Evolutionary conservation across 2,329 filamentous ascomycete species (phyloP), one percentile per base, ranked within the genome.

Genomic region (Fusarium staphyleae): DNA sequence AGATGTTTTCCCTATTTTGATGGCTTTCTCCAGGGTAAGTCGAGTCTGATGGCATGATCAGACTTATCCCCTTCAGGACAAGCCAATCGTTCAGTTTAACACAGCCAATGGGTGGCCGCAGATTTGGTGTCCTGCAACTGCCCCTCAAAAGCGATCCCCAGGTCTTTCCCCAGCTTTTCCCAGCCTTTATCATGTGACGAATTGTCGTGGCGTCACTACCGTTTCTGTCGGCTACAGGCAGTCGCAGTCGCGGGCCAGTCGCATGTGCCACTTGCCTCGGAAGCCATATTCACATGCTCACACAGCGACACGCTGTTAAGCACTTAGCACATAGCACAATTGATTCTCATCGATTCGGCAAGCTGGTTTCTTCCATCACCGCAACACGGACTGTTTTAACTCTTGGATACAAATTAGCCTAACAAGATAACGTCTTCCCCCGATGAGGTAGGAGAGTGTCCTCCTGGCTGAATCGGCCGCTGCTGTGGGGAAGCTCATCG

Each of bases 221-320:
- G 40, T 60, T 62, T 64, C 59, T 56, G 60, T 64, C 64, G 57
- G 55, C 49, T 60, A 52, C 55, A 63, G 57, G 49, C 53, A 41
- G 52, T 43, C 16, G 35, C 37, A 34, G 42, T 37, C 19, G 28
- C 22, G 42, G 29, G 30, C 22, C 45, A 46, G 48, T 63, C 57
- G 48, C 64, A 62, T 66, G 64, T 67, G 64, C 60, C 46, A 55
- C 52, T 62, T 66, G 62, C 66, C 66, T 68, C 66, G 66, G 66
- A 65, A 66, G 57, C 52, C 44, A 49, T 58, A 52, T 68, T 68
- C 66, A 68, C 66, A 68, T 68, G 66, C 62, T 58, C 65, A 65
- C 54, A 55, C 48, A 47, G 15, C 33, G 51, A 65, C 46, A 32
- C 42, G 19, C 19, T 6, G 51, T 49, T 36, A 54, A 40, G 57